Evolutionary conservation across 164 flowering plant species (phyloP).

Genomic region (Chimonanthus salicifolius): DNA sequence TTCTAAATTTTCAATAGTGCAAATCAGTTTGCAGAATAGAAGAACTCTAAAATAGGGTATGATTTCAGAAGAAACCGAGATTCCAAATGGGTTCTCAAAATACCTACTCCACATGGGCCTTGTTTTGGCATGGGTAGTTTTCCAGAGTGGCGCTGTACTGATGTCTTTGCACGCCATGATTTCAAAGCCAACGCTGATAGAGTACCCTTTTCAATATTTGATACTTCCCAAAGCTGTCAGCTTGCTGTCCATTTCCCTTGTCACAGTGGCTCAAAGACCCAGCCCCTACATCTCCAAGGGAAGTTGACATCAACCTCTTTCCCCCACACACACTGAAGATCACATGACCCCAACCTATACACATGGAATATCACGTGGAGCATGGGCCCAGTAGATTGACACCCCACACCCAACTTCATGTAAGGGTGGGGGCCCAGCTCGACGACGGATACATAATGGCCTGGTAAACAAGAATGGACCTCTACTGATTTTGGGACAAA

Average conservation of each 20-base stretch:
- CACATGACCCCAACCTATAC: not conserved
- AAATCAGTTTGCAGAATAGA: too few relatives aligned
- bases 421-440: conserved; percentile 19
- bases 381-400: conserved; percentile 13
- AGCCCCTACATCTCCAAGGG: conserved; percentile 24
- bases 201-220: conserved; percentile 2
- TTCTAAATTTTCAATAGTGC: too few relatives aligned
- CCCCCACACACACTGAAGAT: too few relatives aligned
- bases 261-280: conserved; percentile 1
- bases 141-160: too few relatives aligned
- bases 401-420: conserved; percentile 9
- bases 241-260: conserved; percentile 22
- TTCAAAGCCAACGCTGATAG: conserved; percentile 6
- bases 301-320: too few relatives aligned
- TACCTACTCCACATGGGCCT: too few relatives aligned
- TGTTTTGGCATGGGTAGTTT: too few relatives aligned
- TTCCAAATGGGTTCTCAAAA: too few relatives aligned
- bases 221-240: conserved; percentile 21
- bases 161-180: too few relatives aligned
- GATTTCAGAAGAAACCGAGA: too few relatives aligned
- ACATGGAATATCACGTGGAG: conserved; percentile 21
- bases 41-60: too few relatives aligned
- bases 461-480: not conserved
- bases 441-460: conserved; percentile 4
- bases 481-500: not conserved